Percentiles rank a stretch among this genome's conserved stretches.
These are phyloP conservation scores for Fagus sylvatica DNA, from an alignment of 306 rosid genomes.

Conservation along the genomic window DNA sequence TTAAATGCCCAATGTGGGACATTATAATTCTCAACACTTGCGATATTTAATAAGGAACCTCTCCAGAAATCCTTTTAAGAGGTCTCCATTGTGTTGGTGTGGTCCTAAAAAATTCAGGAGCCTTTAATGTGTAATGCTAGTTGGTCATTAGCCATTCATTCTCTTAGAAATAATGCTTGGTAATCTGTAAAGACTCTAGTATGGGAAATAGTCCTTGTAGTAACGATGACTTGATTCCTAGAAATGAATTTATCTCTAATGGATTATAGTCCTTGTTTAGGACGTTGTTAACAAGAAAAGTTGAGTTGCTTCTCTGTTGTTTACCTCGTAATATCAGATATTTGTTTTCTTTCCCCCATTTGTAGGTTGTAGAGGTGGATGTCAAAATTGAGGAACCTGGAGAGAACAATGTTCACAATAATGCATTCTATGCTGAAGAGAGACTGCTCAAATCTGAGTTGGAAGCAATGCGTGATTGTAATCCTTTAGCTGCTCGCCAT, in stretches of 20 bases:
- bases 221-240: background rate
- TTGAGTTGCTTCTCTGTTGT: conserved; percentile 5
- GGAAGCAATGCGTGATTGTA: conserved; percentile 83
- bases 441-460: conserved; percentile 65
- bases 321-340: background rate
- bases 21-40: too few species aligned
- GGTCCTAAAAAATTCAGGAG: background rate
- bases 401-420: conserved; percentile 68
- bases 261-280: background rate
- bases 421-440: conserved; percentile 82
- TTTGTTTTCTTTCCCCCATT: conserved; percentile 11
- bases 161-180: background rate
- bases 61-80: background rate
- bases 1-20: too few species aligned
- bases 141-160: background rate
- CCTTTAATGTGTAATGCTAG: background rate
- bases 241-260: background rate
- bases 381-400: conserved; percentile 82
- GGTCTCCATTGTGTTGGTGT: background rate
- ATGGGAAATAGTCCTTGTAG: background rate
- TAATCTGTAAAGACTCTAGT: background rate
- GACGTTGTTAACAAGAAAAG: background rate
- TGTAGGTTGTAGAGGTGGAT: conserved; percentile 82
- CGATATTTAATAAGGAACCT: background rate
- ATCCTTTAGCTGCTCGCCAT: conserved; percentile 76